Conservation (phyloP, 345 rosid species). For the Nasturtium officinale region DNA sequence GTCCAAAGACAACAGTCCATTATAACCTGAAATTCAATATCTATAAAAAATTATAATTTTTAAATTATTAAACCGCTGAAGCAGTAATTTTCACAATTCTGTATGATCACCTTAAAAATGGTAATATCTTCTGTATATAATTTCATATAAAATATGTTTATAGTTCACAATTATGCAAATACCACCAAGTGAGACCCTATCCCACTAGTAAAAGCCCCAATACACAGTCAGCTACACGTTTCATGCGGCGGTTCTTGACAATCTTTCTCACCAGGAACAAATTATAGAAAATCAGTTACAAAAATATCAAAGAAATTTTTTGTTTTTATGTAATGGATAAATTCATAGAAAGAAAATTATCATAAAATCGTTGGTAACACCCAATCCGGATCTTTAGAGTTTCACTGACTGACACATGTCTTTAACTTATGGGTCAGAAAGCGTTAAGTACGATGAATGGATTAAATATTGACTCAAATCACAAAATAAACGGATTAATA, state of each 20-base stretch:
- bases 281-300: neutral
- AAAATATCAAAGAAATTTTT: neutral
- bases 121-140: neutral
- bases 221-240: constrained; percentile 48
- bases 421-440: neutral
- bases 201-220: constrained; percentile 37
- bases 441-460: neutral
- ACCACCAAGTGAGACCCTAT: constrained; percentile 23
- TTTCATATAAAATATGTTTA: neutral
- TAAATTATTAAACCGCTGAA: neutral
- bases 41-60: neutral
- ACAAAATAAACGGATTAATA: constrained; percentile 8
- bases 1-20: too few relatives aligned
- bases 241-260: constrained; percentile 39
- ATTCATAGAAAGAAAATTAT: neutral
- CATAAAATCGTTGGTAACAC: neutral
- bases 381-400: neutral
- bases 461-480: neutral
- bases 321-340: constrained; percentile 2
- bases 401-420: neutral
- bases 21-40: neutral
- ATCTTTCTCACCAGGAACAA: neutral
- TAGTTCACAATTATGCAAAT: neutral
- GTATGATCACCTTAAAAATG: neutral
- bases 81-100: too few relatives aligned